Conservation (phyloP, 148 eudicot species). For the Nepenthes gracilis region DNA sequence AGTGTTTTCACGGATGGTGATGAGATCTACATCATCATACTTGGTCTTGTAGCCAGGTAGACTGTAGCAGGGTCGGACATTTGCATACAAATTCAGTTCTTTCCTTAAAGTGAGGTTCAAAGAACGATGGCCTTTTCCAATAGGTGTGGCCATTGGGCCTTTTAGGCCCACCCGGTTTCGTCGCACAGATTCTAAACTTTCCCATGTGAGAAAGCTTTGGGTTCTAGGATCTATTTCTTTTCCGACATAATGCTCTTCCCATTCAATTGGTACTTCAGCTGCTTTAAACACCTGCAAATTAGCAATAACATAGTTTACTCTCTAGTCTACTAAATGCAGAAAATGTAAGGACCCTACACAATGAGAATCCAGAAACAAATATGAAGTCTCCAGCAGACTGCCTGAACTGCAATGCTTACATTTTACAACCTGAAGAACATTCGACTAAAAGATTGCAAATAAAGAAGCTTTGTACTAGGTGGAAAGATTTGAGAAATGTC, state of each 20-base stretch:
- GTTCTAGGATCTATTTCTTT: conserved; percentile 84
- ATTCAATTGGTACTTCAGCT: conserved; percentile 83
- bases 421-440: too few relatives aligned
- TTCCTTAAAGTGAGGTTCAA: conserved; percentile 93
- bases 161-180: conserved; percentile 77
- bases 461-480: too few relatives aligned
- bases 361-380: neutral
- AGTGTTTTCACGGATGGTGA: conserved; percentile 97
- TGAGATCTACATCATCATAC: conserved; percentile 81
- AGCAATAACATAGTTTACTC: neutral
- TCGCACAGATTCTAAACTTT: conserved; percentile 85
- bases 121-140: conserved; percentile 97
- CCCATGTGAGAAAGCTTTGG: conserved; percentile 92
- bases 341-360: neutral
- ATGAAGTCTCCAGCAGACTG: neutral
- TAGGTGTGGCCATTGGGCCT: conserved; percentile 99
- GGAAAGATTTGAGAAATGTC: too few relatives aligned
- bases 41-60: conserved; percentile 96
- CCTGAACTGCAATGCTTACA: too few relatives aligned
- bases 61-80: conserved; percentile 97
- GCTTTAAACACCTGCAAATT: conserved; percentile 51
- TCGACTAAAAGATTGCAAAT: too few relatives aligned
- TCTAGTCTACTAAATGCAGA: too few relatives aligned
- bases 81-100: conserved; percentile 88
- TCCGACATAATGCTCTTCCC: conserved; percentile 96